Evolutionary conservation across 192 early-diverging fungal species (phyloP).

Genomic region (Helicostylum pulchrum): DNA sequence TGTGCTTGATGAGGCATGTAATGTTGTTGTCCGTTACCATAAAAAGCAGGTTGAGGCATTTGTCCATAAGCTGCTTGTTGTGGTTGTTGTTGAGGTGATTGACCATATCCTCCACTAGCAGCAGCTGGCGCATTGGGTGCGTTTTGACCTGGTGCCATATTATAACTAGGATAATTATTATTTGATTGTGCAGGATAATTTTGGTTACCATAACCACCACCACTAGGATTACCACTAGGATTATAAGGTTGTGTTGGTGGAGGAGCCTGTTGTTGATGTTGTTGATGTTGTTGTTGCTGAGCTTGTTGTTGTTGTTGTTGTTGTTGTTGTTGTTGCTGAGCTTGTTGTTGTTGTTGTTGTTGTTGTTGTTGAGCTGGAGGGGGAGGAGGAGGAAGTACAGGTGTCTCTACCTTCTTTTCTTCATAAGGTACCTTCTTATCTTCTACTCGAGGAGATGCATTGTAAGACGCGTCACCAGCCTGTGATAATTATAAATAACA

Average conservation of each 20-base stretch:
- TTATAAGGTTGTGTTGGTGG: conserved; percentile 7
- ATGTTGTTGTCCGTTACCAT: conserved; percentile 15
- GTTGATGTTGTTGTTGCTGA: background rate
- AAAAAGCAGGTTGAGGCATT: conserved; percentile 14
- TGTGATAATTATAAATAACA: conserved; percentile 4
- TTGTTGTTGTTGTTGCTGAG: background rate
- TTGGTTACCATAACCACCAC: conserved; percentile 12
- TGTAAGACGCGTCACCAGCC: conserved; percentile 16
- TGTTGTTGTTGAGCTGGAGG: background rate
- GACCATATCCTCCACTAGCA: background rate
- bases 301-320: conserved; percentile 9
- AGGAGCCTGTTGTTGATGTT: background rate
- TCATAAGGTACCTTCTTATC: conserved; percentile 11
- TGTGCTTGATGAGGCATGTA: conserved; percentile 19
- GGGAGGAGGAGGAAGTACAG: background rate
- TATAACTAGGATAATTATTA: conserved; percentile 1
- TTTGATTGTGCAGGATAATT: background rate
- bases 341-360: conserved; percentile 5
- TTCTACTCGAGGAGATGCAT: background rate
- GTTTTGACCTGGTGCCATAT: too few relatives aligned
- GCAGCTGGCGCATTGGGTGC: too few relatives aligned
- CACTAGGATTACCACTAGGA: background rate
- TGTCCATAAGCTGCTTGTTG: conserved; percentile 16
- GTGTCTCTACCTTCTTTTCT: conserved; percentile 17
- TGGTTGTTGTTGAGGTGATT: conserved; percentile 5